phyloP scores from a whole-genome alignment of 108 stramenopile species.

The Mayamaea pseudoterrestris region DNA sequence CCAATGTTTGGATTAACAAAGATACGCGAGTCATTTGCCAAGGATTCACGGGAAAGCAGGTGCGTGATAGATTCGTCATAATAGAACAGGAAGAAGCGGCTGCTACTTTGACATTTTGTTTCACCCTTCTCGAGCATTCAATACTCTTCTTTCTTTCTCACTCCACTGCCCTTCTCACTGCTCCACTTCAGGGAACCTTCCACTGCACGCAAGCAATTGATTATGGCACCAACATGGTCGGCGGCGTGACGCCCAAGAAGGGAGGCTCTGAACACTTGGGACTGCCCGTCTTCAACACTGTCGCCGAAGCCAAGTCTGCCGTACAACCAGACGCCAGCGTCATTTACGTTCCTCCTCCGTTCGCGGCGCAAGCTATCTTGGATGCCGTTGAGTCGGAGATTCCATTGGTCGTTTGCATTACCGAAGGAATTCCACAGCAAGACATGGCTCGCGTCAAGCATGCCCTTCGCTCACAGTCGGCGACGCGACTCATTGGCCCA shows the following conservation, averaged over 20 bases:
- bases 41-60: constrained; percentile 98
- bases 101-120: no score
- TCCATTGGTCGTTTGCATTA: constrained; percentile 97
- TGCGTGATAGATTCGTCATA: no score
- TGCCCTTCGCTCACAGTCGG: constrained; percentile 60
- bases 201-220: constrained; percentile 90
- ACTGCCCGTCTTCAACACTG: constrained; percentile 94
- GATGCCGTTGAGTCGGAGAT: constrained; percentile 93
- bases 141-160: constrained; percentile 1
- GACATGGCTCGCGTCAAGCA: constrained; percentile 98
- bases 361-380: constrained; percentile 88
- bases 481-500: constrained; percentile 93
- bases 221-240: constrained; percentile 98
- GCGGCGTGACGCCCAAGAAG: constrained; percentile 95
- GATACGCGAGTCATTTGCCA: constrained; percentile 96
- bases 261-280: constrained; percentile 90
- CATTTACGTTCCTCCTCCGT: constrained; percentile 97
- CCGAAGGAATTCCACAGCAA: constrained; percentile 98
- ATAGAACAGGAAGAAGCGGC: no score
- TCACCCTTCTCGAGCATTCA: background rate
- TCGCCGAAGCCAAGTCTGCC: constrained; percentile 68
- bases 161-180: background rate
- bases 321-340: constrained; percentile 96
- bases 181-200: constrained; percentile 64
- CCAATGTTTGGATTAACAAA: constrained; percentile 96